phyloP scores from a whole-genome alignment of 1,284 basidiomycete species.

The Trichosporon sp. region DNA sequence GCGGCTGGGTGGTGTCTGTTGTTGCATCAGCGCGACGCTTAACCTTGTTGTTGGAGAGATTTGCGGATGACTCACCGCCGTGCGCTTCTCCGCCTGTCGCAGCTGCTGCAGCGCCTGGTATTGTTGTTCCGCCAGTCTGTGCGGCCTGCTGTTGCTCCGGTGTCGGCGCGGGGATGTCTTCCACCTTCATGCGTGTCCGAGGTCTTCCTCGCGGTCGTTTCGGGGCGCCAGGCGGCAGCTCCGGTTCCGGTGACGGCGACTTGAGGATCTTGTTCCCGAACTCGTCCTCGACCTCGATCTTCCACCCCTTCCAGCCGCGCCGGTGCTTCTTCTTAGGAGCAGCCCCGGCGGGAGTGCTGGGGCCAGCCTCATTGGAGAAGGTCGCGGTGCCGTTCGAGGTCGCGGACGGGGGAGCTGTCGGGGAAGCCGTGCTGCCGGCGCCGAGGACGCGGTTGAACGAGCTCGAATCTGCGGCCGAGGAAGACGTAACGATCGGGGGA shows the following conservation, averaged over 20 bases:
- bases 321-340: constrained; percentile 30
- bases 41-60: neutral
- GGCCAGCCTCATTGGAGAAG: neutral
- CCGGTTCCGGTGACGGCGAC: constrained; percentile 21
- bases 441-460: neutral
- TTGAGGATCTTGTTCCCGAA: constrained; percentile 31
- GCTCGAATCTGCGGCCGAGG: neutral
- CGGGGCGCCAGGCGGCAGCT: constrained; percentile 11
- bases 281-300: constrained; percentile 41
- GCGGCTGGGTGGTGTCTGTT: neutral
- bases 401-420: neutral
- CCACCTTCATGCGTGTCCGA: constrained; percentile 5
- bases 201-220: constrained; percentile 17
- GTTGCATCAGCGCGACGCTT: neutral
- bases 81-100: neutral
- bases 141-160: neutral
- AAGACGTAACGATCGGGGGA: neutral
- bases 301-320: constrained; percentile 45
- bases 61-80: neutral
- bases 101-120: neutral
- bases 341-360: neutral
- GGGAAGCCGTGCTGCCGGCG: neutral
- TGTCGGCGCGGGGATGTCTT: neutral
- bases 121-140: neutral
- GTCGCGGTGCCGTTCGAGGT: neutral